phyloP scores from a whole-genome alignment of 2,329 filamentous ascomycete genomes.

The Fusarium sp. region DNA sequence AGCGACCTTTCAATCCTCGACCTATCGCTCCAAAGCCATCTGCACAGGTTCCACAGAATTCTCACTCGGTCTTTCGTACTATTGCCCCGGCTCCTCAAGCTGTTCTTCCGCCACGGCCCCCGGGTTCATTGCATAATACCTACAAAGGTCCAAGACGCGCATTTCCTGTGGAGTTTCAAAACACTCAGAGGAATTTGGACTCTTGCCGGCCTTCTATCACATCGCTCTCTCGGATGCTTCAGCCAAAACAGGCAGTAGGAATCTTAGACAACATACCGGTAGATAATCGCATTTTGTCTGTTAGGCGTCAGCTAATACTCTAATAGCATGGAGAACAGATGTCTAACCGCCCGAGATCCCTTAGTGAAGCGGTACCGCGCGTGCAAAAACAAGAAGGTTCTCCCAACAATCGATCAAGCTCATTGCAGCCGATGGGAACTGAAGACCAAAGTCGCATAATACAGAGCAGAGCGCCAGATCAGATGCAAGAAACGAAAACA shows the following conservation, averaged over 20 bases:
- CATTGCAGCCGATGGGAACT: constrained; percentile 3
- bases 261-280: not conserved
- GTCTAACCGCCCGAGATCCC: not conserved
- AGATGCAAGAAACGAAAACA: not conserved
- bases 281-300: not conserved
- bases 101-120: not conserved
- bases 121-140: not conserved
- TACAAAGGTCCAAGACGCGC: not conserved
- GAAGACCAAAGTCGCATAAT: not conserved
- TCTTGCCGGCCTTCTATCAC: not conserved
- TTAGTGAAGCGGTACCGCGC: not conserved
- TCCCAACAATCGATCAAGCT: not conserved
- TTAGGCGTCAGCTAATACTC: not conserved
- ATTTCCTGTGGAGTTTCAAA: not conserved
- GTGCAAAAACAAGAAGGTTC: not conserved
- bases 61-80: not conserved
- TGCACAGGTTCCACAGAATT: not conserved
- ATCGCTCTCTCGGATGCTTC: not conserved
- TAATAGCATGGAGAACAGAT: not conserved
- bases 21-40: constrained; percentile 46
- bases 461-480: not conserved
- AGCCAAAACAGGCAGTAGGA: not conserved
- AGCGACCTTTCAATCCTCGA: constrained; percentile 47
- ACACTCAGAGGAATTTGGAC: not conserved
- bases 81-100: constrained; percentile 20